Conservation (phyloP, 352 stramenopile species). For the Pythium utonaiense region DNA sequence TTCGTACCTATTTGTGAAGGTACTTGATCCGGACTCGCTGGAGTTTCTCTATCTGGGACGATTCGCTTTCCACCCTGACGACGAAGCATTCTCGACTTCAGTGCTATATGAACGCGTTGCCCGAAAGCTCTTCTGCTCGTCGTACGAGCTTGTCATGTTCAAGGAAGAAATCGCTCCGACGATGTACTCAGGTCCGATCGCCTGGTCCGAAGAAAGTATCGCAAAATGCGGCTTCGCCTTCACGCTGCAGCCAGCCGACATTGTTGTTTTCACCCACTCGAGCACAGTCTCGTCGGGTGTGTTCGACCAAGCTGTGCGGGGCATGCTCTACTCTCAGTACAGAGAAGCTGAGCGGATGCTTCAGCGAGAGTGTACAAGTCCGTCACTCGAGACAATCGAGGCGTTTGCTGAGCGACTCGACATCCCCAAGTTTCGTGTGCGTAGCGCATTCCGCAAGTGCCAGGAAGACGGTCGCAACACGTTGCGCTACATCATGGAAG, state of each 20-base stretch:
- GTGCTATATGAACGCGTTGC: conserved; percentile 49
- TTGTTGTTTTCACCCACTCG: conserved; percentile 51
- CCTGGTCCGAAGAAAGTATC: conserved; percentile 26
- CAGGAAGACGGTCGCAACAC: conserved; percentile 58
- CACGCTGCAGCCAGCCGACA: conserved; percentile 47
- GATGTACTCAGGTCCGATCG: conserved; percentile 44
- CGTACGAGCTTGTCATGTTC: conserved; percentile 53
- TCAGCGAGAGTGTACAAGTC: conserved; percentile 12
- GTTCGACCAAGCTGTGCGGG: conserved; percentile 27
- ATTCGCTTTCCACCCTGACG: conserved; percentile 22
- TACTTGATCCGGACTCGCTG: conserved; percentile 39
- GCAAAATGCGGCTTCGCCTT: conserved; percentile 10
- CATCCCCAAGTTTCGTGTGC: conserved; percentile 77
- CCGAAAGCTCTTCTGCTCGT: conserved; percentile 33
- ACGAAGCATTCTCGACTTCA: conserved; percentile 27
- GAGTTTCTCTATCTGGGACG: conserved; percentile 45
- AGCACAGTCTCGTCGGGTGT: conserved; percentile 16
- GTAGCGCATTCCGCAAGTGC: conserved; percentile 79
- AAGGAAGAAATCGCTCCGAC: conserved; percentile 76
- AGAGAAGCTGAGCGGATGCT: conserved; percentile 33
- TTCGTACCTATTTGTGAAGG: conserved; percentile 63
- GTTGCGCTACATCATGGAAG: conserved; percentile 81
- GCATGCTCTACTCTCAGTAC: conserved; percentile 44
- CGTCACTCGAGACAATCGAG: conserved; percentile 64
- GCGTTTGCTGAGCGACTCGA: conserved; percentile 61